These are phyloP conservation scores for Nicotiana benthamiana DNA, from an alignment of 257 asterid genomes.

Conservation along the genomic window DNA sequence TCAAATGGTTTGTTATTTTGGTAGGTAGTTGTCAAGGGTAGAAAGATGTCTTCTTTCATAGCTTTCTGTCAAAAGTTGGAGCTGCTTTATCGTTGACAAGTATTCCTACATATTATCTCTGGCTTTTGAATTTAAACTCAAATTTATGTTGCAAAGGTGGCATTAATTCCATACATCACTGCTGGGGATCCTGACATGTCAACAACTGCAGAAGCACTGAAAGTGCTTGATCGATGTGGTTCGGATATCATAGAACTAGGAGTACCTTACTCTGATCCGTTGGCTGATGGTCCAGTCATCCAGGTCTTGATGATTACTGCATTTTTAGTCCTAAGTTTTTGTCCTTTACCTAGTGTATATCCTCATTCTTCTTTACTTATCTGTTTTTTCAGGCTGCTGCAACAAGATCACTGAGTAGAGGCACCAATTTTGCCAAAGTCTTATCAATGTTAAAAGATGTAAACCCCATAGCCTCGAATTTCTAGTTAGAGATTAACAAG, in stretches of 20 bases:
- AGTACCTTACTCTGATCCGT: conserved; percentile 90
- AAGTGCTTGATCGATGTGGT: conserved; percentile 80
- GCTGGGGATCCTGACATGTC: conserved; percentile 90
- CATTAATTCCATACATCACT: conserved; percentile 75
- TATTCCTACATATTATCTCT: not conserved
- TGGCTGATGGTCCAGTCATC: conserved; percentile 95
- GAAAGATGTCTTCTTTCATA: not conserved
- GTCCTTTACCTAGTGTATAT: not conserved
- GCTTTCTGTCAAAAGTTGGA: not conserved
- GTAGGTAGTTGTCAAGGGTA: not conserved
- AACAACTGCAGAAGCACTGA: conserved; percentile 75
- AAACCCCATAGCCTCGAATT: conserved; percentile 16
- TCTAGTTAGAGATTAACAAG: not conserved
- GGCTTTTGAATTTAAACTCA: conserved; percentile 1
- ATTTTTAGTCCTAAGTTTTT: not conserved
- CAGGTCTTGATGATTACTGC: conserved; percentile 36
- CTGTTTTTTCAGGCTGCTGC: conserved; percentile 59
- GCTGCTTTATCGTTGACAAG: not conserved
- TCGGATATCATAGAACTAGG: conserved; percentile 83
- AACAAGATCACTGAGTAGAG: conserved; percentile 62
- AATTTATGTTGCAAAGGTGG: conserved; percentile 52
- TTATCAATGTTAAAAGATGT: conserved; percentile 76
- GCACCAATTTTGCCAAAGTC: conserved; percentile 62
- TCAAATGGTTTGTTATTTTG: not conserved
- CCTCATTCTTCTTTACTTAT: conserved; percentile 4